A percentile compares a stretch with the other conserved stretches of the same genome.
phyloP scores from a whole-genome alignment of 805 yeast genomes.

The Yarrowia sp. region DNA sequence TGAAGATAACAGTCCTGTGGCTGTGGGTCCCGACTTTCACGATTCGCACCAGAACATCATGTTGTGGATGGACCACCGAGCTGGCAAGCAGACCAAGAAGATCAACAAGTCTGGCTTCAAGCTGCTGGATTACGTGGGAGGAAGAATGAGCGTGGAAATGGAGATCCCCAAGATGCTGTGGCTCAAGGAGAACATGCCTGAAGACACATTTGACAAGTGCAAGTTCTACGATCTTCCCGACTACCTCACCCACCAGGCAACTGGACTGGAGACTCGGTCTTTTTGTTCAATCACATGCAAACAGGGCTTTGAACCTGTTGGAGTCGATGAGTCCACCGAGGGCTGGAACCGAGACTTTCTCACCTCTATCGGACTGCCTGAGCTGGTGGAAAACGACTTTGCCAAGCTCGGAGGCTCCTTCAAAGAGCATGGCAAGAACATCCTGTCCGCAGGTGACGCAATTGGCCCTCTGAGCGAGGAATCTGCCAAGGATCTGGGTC shows the following conservation, averaged over 20 bases:
- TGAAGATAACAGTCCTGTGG: slow-evolving; percentile 67
- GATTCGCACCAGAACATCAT: slow-evolving; percentile 76
- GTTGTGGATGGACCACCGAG: slow-evolving; percentile 98
- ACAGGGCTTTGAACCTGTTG: slow-evolving; percentile 90
- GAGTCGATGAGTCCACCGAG: slow-evolving; percentile 76
- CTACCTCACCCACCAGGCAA: slow-evolving; percentile 85
- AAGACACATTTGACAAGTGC: slow-evolving; percentile 50
- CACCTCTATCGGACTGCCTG: slow-evolving; percentile 63
- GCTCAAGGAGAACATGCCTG: slow-evolving; percentile 82
- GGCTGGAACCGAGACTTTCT: slow-evolving; percentile 92
- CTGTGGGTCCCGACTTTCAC: slow-evolving; percentile 87
- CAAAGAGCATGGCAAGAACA: slow-evolving; percentile 59
- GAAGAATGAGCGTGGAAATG: slow-evolving; percentile 97
- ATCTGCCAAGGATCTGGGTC: slow-evolving; percentile 81
- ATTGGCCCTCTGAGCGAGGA: slow-evolving; percentile 66
- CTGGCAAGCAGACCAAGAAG: slow-evolving; percentile 69
- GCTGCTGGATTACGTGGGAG: slow-evolving; percentile 89
- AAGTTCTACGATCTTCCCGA: slow-evolving; percentile 93
- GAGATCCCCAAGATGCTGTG: slow-evolving; percentile 96
- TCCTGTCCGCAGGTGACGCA: slow-evolving; percentile 83
- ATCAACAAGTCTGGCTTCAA: slow-evolving; percentile 79
- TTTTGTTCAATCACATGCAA: slow-evolving; percentile 91
- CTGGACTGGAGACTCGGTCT: slow-evolving; percentile 81
- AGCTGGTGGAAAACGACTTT: slow-evolving; percentile 73
- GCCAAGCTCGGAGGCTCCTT: slow-evolving; percentile 68